A percentile compares a stretch with the other conserved stretches of the same genome.
These are phyloP conservation scores for Leccinum fibrillosum DNA, from an alignment of 768 basidiomycete species.

Conservation along the genomic window DNA sequence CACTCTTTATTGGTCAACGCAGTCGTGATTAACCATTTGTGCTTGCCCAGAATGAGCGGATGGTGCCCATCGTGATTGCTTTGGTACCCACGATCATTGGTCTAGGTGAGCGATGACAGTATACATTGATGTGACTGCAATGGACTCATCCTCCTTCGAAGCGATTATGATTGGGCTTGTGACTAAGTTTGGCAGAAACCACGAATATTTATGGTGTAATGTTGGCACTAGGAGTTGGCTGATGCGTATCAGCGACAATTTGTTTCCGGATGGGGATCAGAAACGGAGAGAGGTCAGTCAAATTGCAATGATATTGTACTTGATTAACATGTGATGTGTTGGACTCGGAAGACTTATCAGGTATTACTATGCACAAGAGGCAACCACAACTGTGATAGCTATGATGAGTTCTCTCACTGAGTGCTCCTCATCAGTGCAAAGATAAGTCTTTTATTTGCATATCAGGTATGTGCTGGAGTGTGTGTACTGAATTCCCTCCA, in stretches of 20 bases:
- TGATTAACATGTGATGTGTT: neutral
- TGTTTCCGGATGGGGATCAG: slow-evolving; percentile 32
- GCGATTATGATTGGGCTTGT: slow-evolving; percentile 52
- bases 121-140: neutral
- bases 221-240: slow-evolving; percentile 70
- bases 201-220: slow-evolving; percentile 62
- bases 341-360: slow-evolving; percentile 56
- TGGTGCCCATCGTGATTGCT: slow-evolving; percentile 58
- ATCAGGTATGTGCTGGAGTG: slow-evolving; percentile 5
- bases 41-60: slow-evolving; percentile 46
- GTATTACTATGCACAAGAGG: slow-evolving; percentile 60
- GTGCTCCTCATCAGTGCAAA: slow-evolving; percentile 58
- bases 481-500: slow-evolving; percentile 32
- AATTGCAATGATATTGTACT: neutral
- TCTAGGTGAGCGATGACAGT: slow-evolving; percentile 33
- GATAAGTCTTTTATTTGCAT: slow-evolving; percentile 53
- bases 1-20: slow-evolving; percentile 22
- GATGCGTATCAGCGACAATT: slow-evolving; percentile 43
- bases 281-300: slow-evolving; percentile 43
- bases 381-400: slow-evolving; percentile 68
- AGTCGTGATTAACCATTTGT: neutral
- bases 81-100: slow-evolving; percentile 59
- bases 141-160: slow-evolving; percentile 3
- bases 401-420: slow-evolving; percentile 65
- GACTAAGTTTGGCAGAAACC: slow-evolving; percentile 62